phyloP scores from a whole-genome alignment of 495 filamentous ascomycete genomes.

The Lophiostoma macrostomum region DNA sequence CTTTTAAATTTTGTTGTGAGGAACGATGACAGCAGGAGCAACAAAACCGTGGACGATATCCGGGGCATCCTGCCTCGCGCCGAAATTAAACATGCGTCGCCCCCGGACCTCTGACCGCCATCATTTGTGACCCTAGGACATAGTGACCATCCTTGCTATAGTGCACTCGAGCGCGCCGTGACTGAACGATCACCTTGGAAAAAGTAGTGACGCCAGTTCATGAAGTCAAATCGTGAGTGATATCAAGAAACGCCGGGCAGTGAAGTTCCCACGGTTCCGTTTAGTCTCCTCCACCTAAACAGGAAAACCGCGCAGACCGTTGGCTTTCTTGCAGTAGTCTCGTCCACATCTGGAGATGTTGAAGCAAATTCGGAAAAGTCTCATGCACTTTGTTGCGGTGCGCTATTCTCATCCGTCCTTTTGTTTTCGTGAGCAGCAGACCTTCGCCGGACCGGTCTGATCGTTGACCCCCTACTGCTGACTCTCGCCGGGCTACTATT shows the following conservation, averaged over 20 bases:
- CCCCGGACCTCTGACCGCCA: not conserved
- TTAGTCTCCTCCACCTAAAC: too few relatives aligned
- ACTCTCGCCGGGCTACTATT: constrained; percentile 1
- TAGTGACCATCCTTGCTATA: constrained; percentile 1
- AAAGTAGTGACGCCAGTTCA: too few relatives aligned
- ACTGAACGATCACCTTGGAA: not conserved
- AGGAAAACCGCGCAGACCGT: too few relatives aligned
- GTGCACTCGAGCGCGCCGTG: not conserved
- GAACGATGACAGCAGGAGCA: not conserved
- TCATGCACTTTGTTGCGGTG: too few relatives aligned
- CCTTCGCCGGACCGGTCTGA: not conserved
- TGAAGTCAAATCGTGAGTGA: too few relatives aligned
- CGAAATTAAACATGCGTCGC: not conserved
- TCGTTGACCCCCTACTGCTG: not conserved
- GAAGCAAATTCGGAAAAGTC: too few relatives aligned
- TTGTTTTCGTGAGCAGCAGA: not conserved
- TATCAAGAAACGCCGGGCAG: too few relatives aligned
- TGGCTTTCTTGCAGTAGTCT: too few relatives aligned
- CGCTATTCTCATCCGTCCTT: too few relatives aligned
- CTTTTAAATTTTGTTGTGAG: too few relatives aligned
- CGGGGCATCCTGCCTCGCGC: not conserved
- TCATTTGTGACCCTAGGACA: not conserved
- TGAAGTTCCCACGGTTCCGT: too few relatives aligned
- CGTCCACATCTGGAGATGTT: too few relatives aligned
- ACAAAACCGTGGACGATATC: not conserved